These are phyloP conservation scores for Annulohypoxylon bovei DNA, from an alignment of 495 filamentous ascomycete species.

Conservation along the genomic window DNA sequence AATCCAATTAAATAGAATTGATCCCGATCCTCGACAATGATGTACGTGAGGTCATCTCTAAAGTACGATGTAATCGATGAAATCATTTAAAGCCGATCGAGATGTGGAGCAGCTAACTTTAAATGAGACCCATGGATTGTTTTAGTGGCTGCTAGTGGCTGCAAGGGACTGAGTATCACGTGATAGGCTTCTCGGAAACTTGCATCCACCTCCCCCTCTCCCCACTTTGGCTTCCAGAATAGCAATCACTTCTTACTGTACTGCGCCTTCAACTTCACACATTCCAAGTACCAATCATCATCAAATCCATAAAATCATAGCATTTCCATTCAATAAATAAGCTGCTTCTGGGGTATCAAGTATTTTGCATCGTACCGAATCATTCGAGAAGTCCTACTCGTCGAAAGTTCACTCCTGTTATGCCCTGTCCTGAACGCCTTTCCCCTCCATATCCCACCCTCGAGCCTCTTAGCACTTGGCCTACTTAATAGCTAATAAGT, in stretches of 20 bases:
- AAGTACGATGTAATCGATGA: conserved; percentile 33
- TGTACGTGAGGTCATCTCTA: conserved; percentile 38
- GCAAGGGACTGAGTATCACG: not conserved
- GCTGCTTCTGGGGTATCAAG: not conserved
- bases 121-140: not conserved
- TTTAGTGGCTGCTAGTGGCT: not conserved
- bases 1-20: not conserved
- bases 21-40: conserved; percentile 5
- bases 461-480: not conserved
- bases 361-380: not conserved
- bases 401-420: not conserved
- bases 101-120: conserved; percentile 26
- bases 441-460: not conserved
- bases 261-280: not conserved
- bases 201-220: not conserved
- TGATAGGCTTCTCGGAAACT: not conserved
- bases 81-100: conserved; percentile 40
- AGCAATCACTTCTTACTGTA: not conserved
- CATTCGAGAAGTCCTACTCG: not conserved
- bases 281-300: not conserved
- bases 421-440: not conserved
- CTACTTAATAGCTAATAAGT: not conserved
- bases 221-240: not conserved
- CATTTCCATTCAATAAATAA: not conserved
- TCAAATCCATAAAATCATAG: not conserved